Base-by-base conservation (phyloP, 2,329 filamentous ascomycete species). In the Beauveria pseudobassiana region DNA sequence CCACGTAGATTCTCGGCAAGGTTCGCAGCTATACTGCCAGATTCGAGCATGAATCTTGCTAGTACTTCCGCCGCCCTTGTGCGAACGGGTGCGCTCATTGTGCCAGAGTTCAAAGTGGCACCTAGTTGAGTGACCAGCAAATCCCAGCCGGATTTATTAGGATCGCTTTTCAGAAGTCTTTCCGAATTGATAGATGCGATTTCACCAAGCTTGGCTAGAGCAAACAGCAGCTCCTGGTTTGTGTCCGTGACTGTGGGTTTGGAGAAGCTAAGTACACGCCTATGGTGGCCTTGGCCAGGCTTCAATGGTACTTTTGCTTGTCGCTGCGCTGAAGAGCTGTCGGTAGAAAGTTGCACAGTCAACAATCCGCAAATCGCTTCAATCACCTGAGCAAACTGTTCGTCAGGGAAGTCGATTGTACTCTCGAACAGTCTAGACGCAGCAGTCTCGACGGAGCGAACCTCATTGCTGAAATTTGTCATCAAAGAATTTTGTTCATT, bases 391-490 rank as follows among this genome's bases (percentile, higher is more conserved):
- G 88, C 77, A 68, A 98, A 98, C 0, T 91, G 81, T 18, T 86
- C 81, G 65, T 93, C 92, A 0, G 92, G 91, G 68, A 96, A 98
- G 67, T 97, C 93, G 18, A 89, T 81, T 0, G 93, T 98, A 74
- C 92, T 96, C 71, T 98, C 95, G 62, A 98, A 87, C 20, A 99
- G 80, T 64, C 95, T 86, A 1, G 87, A 86, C 1, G 92, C 91
- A 3, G 95, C 95, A 7, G 89, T 88, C 72, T 97, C 91, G 0
- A 98, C 93, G 38, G 95, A 91, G 63, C 89, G 85, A 30, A 96
- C 89, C 71, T 99, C 95, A 0, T 84, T 80, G 43, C 85, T 86
- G 68, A 98, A 87, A 67, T 90, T 91, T 10, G 81, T 80, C 66
- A 85, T 82, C 61, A 84, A 75, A 22, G 73, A 73, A 54, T 69